These are phyloP conservation scores for Fraxinus americana DNA, from an alignment of 257 asterid species.

Conservation along the genomic window DNA sequence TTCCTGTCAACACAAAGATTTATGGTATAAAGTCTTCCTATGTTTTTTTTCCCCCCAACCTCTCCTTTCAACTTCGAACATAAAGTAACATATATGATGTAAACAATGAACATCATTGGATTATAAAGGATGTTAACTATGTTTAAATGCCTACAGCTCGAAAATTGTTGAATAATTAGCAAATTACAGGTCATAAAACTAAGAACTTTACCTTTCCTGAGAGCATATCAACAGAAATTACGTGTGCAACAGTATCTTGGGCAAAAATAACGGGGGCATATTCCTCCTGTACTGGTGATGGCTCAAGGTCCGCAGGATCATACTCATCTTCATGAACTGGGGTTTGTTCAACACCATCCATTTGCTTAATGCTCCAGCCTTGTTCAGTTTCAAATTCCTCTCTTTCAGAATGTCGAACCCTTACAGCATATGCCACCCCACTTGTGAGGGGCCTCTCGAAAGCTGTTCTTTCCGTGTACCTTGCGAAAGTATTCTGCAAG, in stretches of 20 bases:
- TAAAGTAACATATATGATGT: slow-evolving; percentile 7
- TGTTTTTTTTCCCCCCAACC: background rate
- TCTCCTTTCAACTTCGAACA: slow-evolving; percentile 4
- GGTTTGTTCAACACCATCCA: slow-evolving; percentile 75
- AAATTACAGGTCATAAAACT: background rate
- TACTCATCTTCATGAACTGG: slow-evolving; percentile 94
- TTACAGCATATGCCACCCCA: slow-evolving; percentile 97
- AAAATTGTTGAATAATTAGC: background rate
- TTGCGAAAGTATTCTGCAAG: slow-evolving; percentile 79
- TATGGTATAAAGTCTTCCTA: slow-evolving; percentile 7
- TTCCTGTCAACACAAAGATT: slow-evolving; percentile 61
- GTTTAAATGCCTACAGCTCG: background rate
- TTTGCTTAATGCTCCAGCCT: slow-evolving; percentile 89
- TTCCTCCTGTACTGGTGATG: slow-evolving; percentile 87
- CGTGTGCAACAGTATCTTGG: slow-evolving; percentile 94
- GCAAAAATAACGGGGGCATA: slow-evolving; percentile 98
- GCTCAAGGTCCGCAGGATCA: slow-evolving; percentile 63
- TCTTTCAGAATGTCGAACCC: slow-evolving; percentile 82
- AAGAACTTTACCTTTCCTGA: slow-evolving; percentile 78
- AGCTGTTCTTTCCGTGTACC: slow-evolving; percentile 84
- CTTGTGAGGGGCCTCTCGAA: slow-evolving; percentile 98
- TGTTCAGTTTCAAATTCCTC: slow-evolving; percentile 80
- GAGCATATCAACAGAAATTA: slow-evolving; percentile 87
- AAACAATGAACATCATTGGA: background rate
- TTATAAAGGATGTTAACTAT: background rate